Evolutionary conservation across 2,329 filamentous ascomycete genomes (phyloP), one percentile per base, ranked within the genome.

Genomic region (Scedosporium apiospermum): DNA sequence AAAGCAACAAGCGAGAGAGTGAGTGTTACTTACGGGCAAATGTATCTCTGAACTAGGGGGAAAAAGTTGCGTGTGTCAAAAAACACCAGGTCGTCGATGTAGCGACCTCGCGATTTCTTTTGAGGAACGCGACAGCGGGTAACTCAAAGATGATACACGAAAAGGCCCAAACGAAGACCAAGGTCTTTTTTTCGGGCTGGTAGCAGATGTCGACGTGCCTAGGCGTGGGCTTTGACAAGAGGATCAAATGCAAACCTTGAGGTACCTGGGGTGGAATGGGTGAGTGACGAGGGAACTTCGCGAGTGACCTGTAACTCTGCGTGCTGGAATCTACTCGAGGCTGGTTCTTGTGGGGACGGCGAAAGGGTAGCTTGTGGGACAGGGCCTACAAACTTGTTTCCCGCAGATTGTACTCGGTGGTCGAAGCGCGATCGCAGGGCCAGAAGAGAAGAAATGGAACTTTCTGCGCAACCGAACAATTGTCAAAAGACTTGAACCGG

Each of bases 1-100:
- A 21, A 59, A 46, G 63, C 65, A 60, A 65, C 68, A 64, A 64
- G 63, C 58, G 57, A 64, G 58, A 65, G 60, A 63, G 38, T 62
- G 60, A 63, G 38, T 62, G 66, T 65, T 71, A 76, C 74, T 76
- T 70, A 76, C 74, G 68, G 69, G 70, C 68, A 66, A 3, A 72
- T 65, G 69, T 69, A 68, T 67, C 66, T 68, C 67, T 64, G 67
- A 67, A 64, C 70, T 67, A 69, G 64, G 63, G 67, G 66, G 68
- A 63, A 65, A 34, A 51, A 18, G 18, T 49, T 60, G 58, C 58
- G 38, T 55, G 59, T 61, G 59, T 61, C 26, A 34, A 61, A 41
- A 61, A 38, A 38, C 34, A 38, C 34, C 12, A 38, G 34, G 51
- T 18, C 38, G 27, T n/a, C 7, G 44, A 61, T 51, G 59, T 61